Evolutionary conservation across 1,284 basidiomycete genomes (phyloP).

Genomic region (Athelia sp.): DNA sequence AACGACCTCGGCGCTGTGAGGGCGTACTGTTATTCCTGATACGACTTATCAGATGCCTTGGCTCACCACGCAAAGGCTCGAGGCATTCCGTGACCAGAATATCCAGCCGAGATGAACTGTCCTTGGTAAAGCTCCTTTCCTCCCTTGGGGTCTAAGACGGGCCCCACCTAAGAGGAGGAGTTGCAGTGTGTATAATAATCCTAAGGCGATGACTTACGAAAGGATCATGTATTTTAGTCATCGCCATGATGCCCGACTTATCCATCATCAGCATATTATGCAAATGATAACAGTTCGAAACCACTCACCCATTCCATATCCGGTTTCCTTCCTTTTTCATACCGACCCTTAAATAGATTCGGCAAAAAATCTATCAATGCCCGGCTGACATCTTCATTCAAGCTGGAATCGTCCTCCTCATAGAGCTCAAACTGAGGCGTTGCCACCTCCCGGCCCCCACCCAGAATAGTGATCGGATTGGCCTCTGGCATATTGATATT

Average conservation of each 20-base stretch:
- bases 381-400: slow-evolving; percentile 43
- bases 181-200: too few relatives aligned
- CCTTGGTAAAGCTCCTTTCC: slow-evolving; percentile 32
- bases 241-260: slow-evolving; percentile 83
- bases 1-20: slow-evolving; percentile 57
- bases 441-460: slow-evolving; percentile 56
- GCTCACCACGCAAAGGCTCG: slow-evolving; percentile 60
- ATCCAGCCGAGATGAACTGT: slow-evolving; percentile 75
- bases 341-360: slow-evolving; percentile 36
- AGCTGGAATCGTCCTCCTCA: slow-evolving; percentile 54
- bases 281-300: slow-evolving; percentile 1
- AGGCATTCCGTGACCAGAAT: slow-evolving; percentile 79
- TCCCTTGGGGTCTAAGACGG: slow-evolving; percentile 34
- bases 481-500: slow-evolving; percentile 18
- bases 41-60: neutral
- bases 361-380: slow-evolving; percentile 57
- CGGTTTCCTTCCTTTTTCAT: slow-evolving; percentile 34
- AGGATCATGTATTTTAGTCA: slow-evolving; percentile 58
- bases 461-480: slow-evolving; percentile 64
- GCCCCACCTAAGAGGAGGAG: slow-evolving; percentile 54
- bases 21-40: slow-evolving; percentile 1
- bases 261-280: slow-evolving; percentile 7
- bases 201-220: slow-evolving; percentile 44
- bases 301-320: slow-evolving; percentile 74
- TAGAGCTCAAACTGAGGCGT: slow-evolving; percentile 45